Conservation (phyloP, 257 asterid species). For the Sherardia arvensis region DNA sequence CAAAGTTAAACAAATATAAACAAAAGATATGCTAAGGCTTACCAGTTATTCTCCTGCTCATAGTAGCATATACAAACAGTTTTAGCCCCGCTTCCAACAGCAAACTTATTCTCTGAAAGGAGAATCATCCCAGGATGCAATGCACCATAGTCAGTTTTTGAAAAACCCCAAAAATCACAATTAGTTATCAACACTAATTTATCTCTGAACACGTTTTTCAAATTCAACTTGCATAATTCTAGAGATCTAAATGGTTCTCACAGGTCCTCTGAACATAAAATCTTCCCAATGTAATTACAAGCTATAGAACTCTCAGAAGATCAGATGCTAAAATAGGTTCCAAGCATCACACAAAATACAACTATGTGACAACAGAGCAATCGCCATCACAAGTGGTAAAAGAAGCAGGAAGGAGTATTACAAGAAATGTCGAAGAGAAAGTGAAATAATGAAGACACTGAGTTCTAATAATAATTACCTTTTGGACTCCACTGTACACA, state of each 20-base stretch:
- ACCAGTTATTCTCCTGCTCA: conserved; percentile 99
- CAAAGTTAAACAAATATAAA: background rate
- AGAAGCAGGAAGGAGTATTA: background rate
- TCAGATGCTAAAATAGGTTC: background rate
- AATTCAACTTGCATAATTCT: background rate
- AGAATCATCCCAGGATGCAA: conserved; percentile 4
- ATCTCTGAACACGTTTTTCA: background rate
- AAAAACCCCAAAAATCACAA: background rate
- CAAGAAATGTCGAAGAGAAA: background rate
- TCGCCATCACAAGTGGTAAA: background rate
- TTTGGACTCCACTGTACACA: conserved; percentile 99
- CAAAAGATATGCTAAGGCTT: conserved; percentile 6
- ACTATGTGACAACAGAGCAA: background rate
- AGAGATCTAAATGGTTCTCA: background rate
- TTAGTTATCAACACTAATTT: background rate
- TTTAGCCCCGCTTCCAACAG: conserved; percentile 99
- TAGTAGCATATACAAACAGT: conserved; percentile 98
- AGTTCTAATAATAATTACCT: conserved; percentile 35
- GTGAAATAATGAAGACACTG: background rate
- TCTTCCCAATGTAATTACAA: background rate
- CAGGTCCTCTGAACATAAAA: background rate
- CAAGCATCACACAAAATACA: background rate
- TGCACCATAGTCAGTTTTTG: background rate
- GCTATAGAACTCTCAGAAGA: background rate
- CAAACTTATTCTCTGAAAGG: conserved; percentile 87